Evolutionary conservation across 805 yeast genomes (phyloP).

Genomic region (Starmerella bombi): DNA sequence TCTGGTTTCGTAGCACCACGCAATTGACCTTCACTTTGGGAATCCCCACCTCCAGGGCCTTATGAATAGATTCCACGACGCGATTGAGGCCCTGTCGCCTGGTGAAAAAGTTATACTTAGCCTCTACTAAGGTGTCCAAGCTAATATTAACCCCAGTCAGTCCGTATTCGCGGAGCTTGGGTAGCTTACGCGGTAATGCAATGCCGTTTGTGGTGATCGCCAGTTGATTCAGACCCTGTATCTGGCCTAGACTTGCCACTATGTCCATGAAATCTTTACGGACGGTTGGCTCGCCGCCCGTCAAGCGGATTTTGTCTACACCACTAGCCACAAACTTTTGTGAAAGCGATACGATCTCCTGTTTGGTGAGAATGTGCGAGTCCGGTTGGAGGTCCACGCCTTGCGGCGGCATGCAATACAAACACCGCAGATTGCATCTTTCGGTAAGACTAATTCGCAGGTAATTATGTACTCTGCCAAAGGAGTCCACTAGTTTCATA

Average conservation of each 20-base stretch:
- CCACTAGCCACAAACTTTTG: constrained; percentile 36
- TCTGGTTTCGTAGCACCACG: constrained; percentile 38
- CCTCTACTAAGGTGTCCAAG: constrained; percentile 39
- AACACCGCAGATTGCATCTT: constrained; percentile 35
- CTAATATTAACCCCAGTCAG: constrained; percentile 38
- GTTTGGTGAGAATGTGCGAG: constrained; percentile 31
- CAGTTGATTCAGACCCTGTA: constrained; percentile 35
- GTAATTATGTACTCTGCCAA: constrained; percentile 36
- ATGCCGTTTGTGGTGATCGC: constrained; percentile 43
- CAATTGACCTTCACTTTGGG: constrained; percentile 38
- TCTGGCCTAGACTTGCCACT: constrained; percentile 29
- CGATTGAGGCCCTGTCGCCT: constrained; percentile 37
- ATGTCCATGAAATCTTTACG: constrained; percentile 38
- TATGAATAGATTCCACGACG: constrained; percentile 34
- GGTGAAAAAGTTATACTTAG: constrained; percentile 38
- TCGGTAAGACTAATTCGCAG: constrained; percentile 41
- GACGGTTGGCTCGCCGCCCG: constrained; percentile 48
- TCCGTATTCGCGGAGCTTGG: constrained; percentile 32
- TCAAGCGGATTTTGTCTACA: constrained; percentile 38
- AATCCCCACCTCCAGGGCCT: constrained; percentile 34
- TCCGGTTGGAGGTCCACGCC: constrained; percentile 39
- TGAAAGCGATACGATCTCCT: constrained; percentile 36
- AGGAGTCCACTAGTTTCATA: constrained; percentile 30
- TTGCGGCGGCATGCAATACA: constrained; percentile 46
- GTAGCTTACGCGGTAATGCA: constrained; percentile 37